These are phyloP conservation scores for Paraurostyla sp. DNA, from an alignment of 73 alveolate species.

Conservation along the genomic window DNA sequence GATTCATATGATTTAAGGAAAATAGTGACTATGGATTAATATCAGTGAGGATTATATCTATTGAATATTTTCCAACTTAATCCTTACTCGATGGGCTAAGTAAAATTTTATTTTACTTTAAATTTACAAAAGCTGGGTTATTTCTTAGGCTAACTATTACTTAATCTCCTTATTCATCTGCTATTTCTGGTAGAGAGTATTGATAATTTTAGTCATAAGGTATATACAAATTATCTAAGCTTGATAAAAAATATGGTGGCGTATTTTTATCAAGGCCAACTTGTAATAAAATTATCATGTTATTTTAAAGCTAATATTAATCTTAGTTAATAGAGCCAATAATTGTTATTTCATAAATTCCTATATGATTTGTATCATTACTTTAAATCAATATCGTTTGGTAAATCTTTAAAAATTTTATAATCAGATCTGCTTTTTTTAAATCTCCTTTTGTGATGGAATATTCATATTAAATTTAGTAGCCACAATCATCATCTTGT, in stretches of 20 bases:
- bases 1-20: background rate
- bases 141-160: background rate
- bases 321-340: too few relatives aligned
- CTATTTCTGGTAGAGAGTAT: background rate
- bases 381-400: background rate
- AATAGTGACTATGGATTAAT: background rate
- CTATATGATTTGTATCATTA: too few relatives aligned
- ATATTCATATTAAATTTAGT: background rate
- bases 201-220: background rate
- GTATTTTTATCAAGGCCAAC: too few relatives aligned
- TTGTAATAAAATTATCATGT: too few relatives aligned
- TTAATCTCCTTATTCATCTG: background rate
- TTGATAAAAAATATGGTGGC: too few relatives aligned
- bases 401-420: background rate
- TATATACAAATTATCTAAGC: background rate
- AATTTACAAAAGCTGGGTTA: background rate
- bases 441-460: background rate
- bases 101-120: background rate
- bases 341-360: too few relatives aligned
- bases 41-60: background rate
- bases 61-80: background rate
- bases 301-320: too few relatives aligned
- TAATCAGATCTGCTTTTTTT: background rate
- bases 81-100: background rate
- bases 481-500: background rate